Percentiles rank a stretch among this genome's conserved stretches.
Conservation (phyloP, 1,139 yeast genomes). For the Protomyces gravidus region DNA sequence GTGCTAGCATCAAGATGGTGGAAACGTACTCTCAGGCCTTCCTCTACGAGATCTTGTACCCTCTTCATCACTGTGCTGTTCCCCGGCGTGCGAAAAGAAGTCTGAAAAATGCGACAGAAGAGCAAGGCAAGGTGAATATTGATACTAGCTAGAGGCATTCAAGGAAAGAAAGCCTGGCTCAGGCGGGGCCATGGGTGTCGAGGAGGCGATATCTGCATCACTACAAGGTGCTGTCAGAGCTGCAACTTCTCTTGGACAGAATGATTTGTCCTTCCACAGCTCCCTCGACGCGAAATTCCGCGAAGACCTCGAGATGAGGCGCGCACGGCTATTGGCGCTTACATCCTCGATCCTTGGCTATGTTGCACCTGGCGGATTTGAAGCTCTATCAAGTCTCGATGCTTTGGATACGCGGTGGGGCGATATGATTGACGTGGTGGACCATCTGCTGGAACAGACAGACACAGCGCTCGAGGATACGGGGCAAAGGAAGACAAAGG, state of each 20-base stretch:
- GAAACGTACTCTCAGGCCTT: too few relatives aligned
- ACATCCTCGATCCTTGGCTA: slow-evolving; percentile 53
- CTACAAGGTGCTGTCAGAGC: slow-evolving; percentile 44
- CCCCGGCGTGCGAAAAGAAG: not conserved
- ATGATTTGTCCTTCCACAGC: slow-evolving; percentile 71
- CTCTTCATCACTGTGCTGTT: too few relatives aligned
- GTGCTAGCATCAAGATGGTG: too few relatives aligned
- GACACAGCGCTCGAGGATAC: slow-evolving; percentile 59
- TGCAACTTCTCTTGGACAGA: slow-evolving; percentile 67
- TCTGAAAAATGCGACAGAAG: not conserved
- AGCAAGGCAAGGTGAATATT: too few relatives aligned
- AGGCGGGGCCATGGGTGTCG: slow-evolving; percentile 2
- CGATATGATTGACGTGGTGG: slow-evolving; percentile 58
- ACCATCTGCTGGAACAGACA: slow-evolving; percentile 62
- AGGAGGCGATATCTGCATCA: slow-evolving; percentile 10
- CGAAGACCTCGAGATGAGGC: slow-evolving; percentile 45
- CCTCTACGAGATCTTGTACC: too few relatives aligned
- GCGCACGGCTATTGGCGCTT: slow-evolving; percentile 49
- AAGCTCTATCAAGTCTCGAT: slow-evolving; percentile 43
- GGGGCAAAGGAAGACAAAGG: slow-evolving; percentile 18
- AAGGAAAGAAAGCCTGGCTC: too few relatives aligned
- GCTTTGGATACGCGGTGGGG: slow-evolving; percentile 55
- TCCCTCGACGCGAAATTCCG: slow-evolving; percentile 59
- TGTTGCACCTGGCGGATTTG: slow-evolving; percentile 27
- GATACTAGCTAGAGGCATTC: too few relatives aligned